Percentiles rank a stretch among this genome's conserved stretches.
Evolutionary conservation across 495 filamentous ascomycete genomes (phyloP).

Genomic region (Penicillium pancosmium): DNA sequence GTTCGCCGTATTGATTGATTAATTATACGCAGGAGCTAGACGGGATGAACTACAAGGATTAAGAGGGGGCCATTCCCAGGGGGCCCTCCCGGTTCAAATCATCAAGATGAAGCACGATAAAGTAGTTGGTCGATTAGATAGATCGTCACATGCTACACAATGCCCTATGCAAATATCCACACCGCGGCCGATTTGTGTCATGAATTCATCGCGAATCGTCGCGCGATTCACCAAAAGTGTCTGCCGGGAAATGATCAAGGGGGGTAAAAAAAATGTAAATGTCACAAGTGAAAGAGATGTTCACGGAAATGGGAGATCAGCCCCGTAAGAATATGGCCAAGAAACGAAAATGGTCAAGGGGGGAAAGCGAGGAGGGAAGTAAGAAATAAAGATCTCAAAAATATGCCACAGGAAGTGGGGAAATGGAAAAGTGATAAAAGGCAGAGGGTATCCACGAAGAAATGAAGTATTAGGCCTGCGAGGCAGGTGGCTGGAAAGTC

Average conservation of each 20-base stretch:
- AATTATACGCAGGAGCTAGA: too few species aligned
- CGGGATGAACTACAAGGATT: neutral
- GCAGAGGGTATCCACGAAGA: constrained; percentile 35
- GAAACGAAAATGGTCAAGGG: constrained; percentile 13
- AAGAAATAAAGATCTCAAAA: constrained; percentile 8
- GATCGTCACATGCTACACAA: constrained; percentile 10
- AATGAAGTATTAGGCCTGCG: constrained; percentile 30
- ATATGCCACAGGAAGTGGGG: constrained; percentile 10
- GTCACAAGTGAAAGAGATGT: constrained; percentile 26
- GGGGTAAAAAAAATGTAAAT: constrained; percentile 3
- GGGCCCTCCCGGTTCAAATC: too few species aligned
- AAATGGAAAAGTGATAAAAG: constrained; percentile 13
- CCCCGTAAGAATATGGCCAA: constrained; percentile 18
- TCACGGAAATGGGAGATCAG: constrained; percentile 16
- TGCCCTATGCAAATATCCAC: constrained; percentile 3
- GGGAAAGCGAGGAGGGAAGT: constrained; percentile 6
- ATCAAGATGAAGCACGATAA: constrained; percentile 4
- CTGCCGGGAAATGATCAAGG: constrained; percentile 2
- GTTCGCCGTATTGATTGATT: neutral
- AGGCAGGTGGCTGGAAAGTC: constrained; percentile 17
- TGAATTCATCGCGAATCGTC: constrained; percentile 19
- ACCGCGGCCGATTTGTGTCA: constrained; percentile 23
- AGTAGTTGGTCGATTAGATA: constrained; percentile 10
- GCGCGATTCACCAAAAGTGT: constrained; percentile 11
- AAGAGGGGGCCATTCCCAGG: neutral